Conservation (phyloP, 148 eudicot genomes). For the Chenopodium album region DNA sequence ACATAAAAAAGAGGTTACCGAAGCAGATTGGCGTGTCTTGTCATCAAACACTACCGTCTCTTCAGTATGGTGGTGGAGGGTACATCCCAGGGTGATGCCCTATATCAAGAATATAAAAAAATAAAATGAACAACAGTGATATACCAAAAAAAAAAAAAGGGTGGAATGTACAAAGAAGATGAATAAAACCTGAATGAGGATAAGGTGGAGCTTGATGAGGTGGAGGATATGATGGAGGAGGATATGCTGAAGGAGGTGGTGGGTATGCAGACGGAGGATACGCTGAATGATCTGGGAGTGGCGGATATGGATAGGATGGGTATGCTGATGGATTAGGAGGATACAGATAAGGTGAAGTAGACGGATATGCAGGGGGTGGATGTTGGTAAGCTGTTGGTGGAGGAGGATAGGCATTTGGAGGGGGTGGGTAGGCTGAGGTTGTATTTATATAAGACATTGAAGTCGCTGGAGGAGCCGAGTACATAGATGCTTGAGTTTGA, state of each 20-base stretch:
- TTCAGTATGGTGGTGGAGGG: conserved; percentile 53
- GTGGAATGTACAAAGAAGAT: background rate
- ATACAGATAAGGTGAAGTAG: conserved; percentile 45
- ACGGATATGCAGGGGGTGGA: conserved; percentile 32
- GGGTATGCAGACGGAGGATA: conserved; percentile 47
- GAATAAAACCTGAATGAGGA: conserved; percentile 27
- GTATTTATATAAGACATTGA: conserved; percentile 8
- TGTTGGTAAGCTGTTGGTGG: conserved; percentile 26
- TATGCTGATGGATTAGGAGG: conserved; percentile 32
- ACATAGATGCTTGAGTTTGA: conserved; percentile 43
- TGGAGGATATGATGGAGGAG: conserved; percentile 35
- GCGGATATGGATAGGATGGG: conserved; percentile 39
- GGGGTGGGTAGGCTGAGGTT: conserved; percentile 31
- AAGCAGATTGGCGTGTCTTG: background rate
- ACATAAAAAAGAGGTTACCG: conserved; percentile 5
- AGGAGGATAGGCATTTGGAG: conserved; percentile 32
- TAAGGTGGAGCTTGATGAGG: conserved; percentile 26
- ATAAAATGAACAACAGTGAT: background rate
- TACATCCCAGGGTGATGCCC: conserved; percentile 47
- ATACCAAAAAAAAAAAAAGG: background rate
- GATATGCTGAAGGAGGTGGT: conserved; percentile 40
- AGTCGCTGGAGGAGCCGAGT: conserved; percentile 47
- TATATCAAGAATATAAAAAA: background rate
- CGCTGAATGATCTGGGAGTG: conserved; percentile 33
- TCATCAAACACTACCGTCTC: conserved; percentile 23